Evolutionary conservation across 345 rosid species (phyloP), one percentile per base, ranked within the genome.

Genomic region (Eucalyptus sp.): DNA sequence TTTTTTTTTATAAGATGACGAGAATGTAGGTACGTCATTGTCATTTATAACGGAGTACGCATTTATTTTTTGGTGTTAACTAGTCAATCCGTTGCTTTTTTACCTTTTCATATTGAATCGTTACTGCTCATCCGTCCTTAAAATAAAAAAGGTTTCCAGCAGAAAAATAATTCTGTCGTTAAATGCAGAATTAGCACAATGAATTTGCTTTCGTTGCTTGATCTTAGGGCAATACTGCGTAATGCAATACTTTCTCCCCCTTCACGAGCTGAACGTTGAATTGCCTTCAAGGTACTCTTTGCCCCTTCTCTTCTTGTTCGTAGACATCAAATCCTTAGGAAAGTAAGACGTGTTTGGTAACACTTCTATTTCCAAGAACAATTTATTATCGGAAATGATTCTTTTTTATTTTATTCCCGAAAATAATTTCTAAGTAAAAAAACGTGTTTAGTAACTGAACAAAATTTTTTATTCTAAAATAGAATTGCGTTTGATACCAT

Each of bases 291-390:
- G 37, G 20, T 29, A n/a, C 37, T n/a, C 10, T 14, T n/a, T 64
- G 41, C 41, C 37, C 46, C 14, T 5, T 18, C 46, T 37, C 25
- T 20, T 37, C 14, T 12, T 2, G 20, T 37, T 71, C 3, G 4
- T 2, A 3, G 8, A 18, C 46, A 37, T 37, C 13, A 3, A 37
- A 18, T 37, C 5, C 27, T 37, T 20, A 10, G 2, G 2, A 71
- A 5, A 1, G 4, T 5, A 18, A 5, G 41, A 1, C 41, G 41
- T 1, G 41, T 41, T 41, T 41, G 5, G 5, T 41, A 41, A 41
- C 5, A 1, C 41, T 41, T 41, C 41, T 41, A 41, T 41, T 41
- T 5, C 41, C 41, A 41, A 41, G 4, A 41, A 41, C 4, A 41
- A 41, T 41, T 41, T 41, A 4, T 41, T 41, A 41, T 41, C 5